Base-by-base conservation (phyloP, 1,284 basidiomycete species). In the Cryptococcus jaspeensis region DNA sequence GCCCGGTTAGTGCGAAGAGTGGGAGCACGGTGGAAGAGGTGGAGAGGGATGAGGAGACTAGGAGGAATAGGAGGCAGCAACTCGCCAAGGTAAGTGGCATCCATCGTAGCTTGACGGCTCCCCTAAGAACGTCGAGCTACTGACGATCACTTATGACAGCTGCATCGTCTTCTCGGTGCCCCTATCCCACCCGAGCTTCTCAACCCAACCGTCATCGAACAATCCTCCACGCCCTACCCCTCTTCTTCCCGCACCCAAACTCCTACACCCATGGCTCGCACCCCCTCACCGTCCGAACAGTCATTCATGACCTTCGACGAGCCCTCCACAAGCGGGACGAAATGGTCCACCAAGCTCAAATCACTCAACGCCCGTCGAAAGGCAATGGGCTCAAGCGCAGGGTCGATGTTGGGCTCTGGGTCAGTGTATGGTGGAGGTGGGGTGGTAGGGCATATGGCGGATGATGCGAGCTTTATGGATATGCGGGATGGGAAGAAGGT, bases 121-220 rank as follows among this genome's bases (percentile, higher is more conserved):
- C 8, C 44, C 22, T 46, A 23, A 18, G 3, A 3, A 23, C 44
- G 7, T 46, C n/a, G n/a, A 16, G n/a, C 6, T 32, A 32, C 28
- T 32, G 28, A 32, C 28, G 28, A 32, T 32, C 28, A 9, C 28
- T 32, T 32, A 42, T 37, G 6, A 1, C 52, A 65, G 63, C 61
- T 71, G 2, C 67, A 71, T 52, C 61, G 67, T 18, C 41, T 71
- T 0, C 55, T 71, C 16, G 69, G 69, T 15, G 46, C 53, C 3
- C 62, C 58, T 0, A 58, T 70, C 45, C 58, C 65, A 13, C 64
- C 63, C 0, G 58, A 55, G 22, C 35, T 62, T 2, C 28, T 56
- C 6, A 42, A 56, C 25, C 37, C 60, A 2, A n/a, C 18, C 15
- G 38, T 38, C 42, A 32, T 25, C 0, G 55, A 50, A 20, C 36